These are phyloP conservation scores for Colletotrichum cuscutae DNA, from an alignment of 2,329 filamentous ascomycete species.

Conservation along the genomic window DNA sequence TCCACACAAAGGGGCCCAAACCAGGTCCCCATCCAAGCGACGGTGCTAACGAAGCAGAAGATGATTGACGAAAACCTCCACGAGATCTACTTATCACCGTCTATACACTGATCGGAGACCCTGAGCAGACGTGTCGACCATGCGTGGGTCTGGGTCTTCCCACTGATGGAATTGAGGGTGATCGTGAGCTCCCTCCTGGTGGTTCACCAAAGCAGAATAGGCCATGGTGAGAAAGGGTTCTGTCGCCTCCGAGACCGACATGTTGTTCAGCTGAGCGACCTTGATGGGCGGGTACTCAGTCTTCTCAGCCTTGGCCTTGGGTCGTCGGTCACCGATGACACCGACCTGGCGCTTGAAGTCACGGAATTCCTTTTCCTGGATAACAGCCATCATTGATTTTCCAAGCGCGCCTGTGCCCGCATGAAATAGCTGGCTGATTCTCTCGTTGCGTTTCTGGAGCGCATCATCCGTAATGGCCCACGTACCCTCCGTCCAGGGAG, in stretches of 20 bases:
- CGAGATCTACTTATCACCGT: conserved; percentile 1
- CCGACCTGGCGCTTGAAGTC: conserved; percentile 45
- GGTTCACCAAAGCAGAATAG: conserved; percentile 44
- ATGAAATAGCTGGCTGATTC: conserved; percentile 51
- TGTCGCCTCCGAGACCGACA: conserved; percentile 50
- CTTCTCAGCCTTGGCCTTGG: conserved; percentile 39
- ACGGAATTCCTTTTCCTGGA: conserved; percentile 44
- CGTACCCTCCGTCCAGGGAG: conserved; percentile 35
- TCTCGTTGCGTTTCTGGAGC: conserved; percentile 40
- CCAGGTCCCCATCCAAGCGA: conserved; percentile 34
- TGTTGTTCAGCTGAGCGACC: conserved; percentile 51
- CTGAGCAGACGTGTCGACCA: conserved; percentile 17
- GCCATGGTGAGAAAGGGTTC: conserved; percentile 55
- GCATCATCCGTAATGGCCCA: conserved; percentile 39
- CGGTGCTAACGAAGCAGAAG: conserved; percentile 25
- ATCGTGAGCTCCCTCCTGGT: conserved; percentile 20
- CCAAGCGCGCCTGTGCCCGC: conserved; percentile 48
- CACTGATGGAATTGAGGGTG: conserved; percentile 5
- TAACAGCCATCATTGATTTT: conserved; percentile 44
- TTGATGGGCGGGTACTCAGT: conserved; percentile 42
- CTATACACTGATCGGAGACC: conserved; percentile 21
- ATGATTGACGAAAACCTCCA: not conserved
- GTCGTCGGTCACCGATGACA: conserved; percentile 50
- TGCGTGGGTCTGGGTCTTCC: conserved; percentile 11
- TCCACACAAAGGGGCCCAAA: conserved; percentile 26